Evolutionary conservation across 768 basidiomycete species (phyloP).

Genomic region (Tricholoma sp.): DNA sequence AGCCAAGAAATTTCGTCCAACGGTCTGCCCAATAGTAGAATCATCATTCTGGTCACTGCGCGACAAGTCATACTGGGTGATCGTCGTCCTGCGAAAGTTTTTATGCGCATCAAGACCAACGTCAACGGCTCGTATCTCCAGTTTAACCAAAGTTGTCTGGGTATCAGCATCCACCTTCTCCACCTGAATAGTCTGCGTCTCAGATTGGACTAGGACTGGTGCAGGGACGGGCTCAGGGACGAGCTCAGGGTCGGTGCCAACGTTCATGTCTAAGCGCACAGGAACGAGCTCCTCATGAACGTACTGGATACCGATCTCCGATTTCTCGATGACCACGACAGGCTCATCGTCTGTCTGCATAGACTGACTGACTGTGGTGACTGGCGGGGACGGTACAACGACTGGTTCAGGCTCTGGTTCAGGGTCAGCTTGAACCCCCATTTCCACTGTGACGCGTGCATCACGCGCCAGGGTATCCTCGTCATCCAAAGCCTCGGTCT

Average conservation of each 20-base stretch:
- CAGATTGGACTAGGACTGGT: constrained; percentile 23
- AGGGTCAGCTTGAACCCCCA: constrained; percentile 37
- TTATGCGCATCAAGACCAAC: constrained; percentile 7
- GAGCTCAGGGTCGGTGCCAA: constrained; percentile 32
- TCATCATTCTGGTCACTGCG: constrained; percentile 29
- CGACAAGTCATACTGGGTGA: constrained; percentile 42
- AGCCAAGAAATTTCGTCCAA: constrained; percentile 29
- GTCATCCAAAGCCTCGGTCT: constrained; percentile 48
- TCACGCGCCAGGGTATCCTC: constrained; percentile 21
- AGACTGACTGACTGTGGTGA: constrained; percentile 29
- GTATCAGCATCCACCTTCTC: constrained; percentile 27
- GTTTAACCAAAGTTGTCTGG: constrained; percentile 15
- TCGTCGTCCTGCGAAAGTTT: constrained; percentile 34
- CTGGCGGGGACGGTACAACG: constrained; percentile 13
- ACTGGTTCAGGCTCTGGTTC: constrained; percentile 21
- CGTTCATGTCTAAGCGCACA: constrained; percentile 24
- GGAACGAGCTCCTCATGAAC: constrained; percentile 24
- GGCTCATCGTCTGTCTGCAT: constrained; percentile 47
- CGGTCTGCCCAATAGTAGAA: constrained; percentile 31
- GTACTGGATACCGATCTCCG: constrained; percentile 50
- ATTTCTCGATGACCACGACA: constrained; percentile 24
- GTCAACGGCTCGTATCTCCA: constrained; percentile 14
- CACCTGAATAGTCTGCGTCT: constrained; percentile 32
- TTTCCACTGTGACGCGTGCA: constrained; percentile 27
- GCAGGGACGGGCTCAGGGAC: constrained; percentile 10